Conservation (phyloP, 1,139 yeast genomes). For the Hansenula sp. region DNA sequence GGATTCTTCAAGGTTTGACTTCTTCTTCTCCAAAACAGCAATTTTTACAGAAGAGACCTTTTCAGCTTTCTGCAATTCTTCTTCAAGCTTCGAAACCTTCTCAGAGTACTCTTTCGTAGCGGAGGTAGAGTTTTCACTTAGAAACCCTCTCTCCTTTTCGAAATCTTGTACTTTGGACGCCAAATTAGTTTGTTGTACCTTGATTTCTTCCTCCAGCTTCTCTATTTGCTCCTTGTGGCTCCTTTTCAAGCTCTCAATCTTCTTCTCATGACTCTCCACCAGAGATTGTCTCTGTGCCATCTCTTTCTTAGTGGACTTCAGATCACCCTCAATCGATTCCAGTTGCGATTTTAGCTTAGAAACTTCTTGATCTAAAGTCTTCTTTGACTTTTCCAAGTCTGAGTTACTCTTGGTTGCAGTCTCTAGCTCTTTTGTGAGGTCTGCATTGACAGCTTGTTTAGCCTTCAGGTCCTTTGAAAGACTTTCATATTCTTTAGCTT, state of each 20-base stretch:
- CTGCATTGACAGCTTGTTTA: conserved; percentile 10
- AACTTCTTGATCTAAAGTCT: background rate
- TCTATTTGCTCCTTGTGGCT: conserved; percentile 4
- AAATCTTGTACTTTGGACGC: conserved; percentile 37
- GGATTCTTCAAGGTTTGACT: conserved; percentile 12
- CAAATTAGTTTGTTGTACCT: conserved; percentile 23
- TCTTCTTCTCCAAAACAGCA: conserved; percentile 11
- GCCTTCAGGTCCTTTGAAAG: conserved; percentile 11
- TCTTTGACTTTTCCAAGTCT: background rate
- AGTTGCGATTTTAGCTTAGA: too few relatives aligned
- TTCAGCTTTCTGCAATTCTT: conserved; percentile 19
- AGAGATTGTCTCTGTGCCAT: conserved; percentile 6
- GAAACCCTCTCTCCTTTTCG: conserved; percentile 44
- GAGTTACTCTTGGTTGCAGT: too few relatives aligned
- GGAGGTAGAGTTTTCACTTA: conserved; percentile 46
- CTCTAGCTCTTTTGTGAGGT: conserved; percentile 6
- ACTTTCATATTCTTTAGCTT: conserved; percentile 23
- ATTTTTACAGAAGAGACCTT: conserved; percentile 12
- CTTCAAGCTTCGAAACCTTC: conserved; percentile 35
- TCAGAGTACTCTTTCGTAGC: conserved; percentile 44
- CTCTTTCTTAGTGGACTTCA: conserved; percentile 1
- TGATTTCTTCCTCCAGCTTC: conserved; percentile 19
- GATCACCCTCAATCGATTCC: conserved; percentile 6
- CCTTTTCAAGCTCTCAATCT: conserved; percentile 8
- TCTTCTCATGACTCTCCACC: conserved; percentile 9